Evolutionary conservation across 164 flowering plant species (phyloP).

Genomic region (Chimonanthus praecox): DNA sequence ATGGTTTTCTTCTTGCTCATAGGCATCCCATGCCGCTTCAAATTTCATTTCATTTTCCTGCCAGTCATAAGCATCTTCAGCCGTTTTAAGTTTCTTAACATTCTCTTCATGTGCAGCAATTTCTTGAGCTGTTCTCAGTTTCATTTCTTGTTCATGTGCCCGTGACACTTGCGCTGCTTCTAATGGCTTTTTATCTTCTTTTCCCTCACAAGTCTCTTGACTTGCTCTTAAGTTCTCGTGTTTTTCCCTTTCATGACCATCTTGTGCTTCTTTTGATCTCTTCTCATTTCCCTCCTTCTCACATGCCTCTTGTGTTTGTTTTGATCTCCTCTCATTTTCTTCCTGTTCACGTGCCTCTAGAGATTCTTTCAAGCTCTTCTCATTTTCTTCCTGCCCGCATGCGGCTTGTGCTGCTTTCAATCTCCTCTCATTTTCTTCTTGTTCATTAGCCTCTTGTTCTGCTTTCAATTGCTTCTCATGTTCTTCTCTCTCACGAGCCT

Average conservation of each 20-base stretch:
- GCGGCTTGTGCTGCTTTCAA: slow-evolving; percentile 1
- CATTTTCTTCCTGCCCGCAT: slow-evolving; percentile 6
- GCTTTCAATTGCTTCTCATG: slow-evolving; percentile 8
- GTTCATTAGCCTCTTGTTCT: slow-evolving; percentile 7
- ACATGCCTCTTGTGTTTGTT: not conserved
- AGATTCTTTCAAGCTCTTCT: slow-evolving; percentile 8
- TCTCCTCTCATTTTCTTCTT: slow-evolving; percentile 7
- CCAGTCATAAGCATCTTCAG: slow-evolving; percentile 8
- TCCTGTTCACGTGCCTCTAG: slow-evolving; percentile 12
- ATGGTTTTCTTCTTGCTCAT: slow-evolving; percentile 12
- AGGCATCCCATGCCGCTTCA: slow-evolving; percentile 1
- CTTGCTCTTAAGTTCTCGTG: slow-evolving; percentile 6
- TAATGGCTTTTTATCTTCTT: slow-evolving; percentile 8
- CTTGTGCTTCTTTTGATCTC: slow-evolving; percentile 6
- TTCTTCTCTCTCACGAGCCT: slow-evolving; percentile 9
- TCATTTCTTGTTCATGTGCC: slow-evolving; percentile 16
- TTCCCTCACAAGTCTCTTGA: slow-evolving; percentile 10
- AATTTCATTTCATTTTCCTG: slow-evolving; percentile 2
- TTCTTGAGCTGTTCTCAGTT: slow-evolving; percentile 6
- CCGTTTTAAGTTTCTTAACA: slow-evolving; percentile 13
- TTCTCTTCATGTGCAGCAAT: slow-evolving; percentile 6
- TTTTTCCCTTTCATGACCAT: slow-evolving; percentile 3
- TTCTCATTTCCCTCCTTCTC: slow-evolving; percentile 10
- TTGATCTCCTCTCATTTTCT: slow-evolving; percentile 10
- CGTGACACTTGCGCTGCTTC: slow-evolving; percentile 11